These are phyloP conservation scores for Arbutus unedo DNA, from an alignment of 148 eudicot species.

Conservation along the genomic window DNA sequence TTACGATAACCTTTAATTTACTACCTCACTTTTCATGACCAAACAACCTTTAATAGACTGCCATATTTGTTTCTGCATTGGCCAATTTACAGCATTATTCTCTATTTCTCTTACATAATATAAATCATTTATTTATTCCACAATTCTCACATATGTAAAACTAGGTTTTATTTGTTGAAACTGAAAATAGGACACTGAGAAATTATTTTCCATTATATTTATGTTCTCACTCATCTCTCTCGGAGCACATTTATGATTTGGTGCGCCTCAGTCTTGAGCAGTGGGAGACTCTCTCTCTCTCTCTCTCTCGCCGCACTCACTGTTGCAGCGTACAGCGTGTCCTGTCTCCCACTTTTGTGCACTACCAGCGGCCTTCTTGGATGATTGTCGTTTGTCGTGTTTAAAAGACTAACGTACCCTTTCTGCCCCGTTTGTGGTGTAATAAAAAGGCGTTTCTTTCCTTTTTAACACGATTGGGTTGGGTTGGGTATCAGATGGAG, in stretches of 20 bases:
- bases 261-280: slow-evolving; percentile 21
- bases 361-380: not conserved
- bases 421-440: not conserved
- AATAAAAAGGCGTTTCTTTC: not conserved
- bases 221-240: not conserved
- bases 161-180: too few species aligned
- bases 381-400: not conserved
- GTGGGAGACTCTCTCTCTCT: slow-evolving; percentile 10
- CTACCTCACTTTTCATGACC: too few species aligned
- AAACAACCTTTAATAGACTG: too few species aligned
- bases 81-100: not conserved
- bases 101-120: not conserved
- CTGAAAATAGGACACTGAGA: not conserved
- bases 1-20: not conserved
- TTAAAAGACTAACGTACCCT: slow-evolving; percentile 8
- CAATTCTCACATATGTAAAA: too few species aligned
- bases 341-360: not conserved
- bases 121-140: too few species aligned
- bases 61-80: too few species aligned
- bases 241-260: slow-evolving; percentile 16
- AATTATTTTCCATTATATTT: not conserved
- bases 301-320: not conserved
- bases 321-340: slow-evolving; percentile 10
- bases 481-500: not conserved
- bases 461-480: not conserved